These are phyloP conservation scores for Colletotrichum plurivorum DNA, from an alignment of 2,329 filamentous ascomycete species.

Conservation along the genomic window DNA sequence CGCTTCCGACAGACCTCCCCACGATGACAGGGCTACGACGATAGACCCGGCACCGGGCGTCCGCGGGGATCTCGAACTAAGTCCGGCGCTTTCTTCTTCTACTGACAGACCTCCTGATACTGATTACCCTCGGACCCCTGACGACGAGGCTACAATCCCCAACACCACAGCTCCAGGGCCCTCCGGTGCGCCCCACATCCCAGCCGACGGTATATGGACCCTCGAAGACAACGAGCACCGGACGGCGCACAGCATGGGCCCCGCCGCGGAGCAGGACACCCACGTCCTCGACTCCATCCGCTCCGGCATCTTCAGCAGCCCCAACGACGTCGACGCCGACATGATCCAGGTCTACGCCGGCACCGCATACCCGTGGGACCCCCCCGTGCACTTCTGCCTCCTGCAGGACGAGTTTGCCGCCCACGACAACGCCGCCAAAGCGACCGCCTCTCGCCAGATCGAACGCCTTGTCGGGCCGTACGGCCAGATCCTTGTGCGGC, in stretches of 20 bases:
- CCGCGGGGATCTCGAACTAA: background rate
- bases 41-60: background rate
- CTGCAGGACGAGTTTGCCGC: conserved; percentile 61
- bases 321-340: conserved; percentile 58
- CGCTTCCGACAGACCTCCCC: background rate
- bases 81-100: too few relatives aligned
- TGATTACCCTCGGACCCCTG: too few relatives aligned
- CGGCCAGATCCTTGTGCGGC: conserved; percentile 56
- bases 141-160: background rate
- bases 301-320: conserved; percentile 61
- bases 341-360: conserved; percentile 59
- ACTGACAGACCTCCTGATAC: too few relatives aligned
- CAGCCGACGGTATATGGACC: conserved; percentile 43
- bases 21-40: background rate
- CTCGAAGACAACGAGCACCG: conserved; percentile 58
- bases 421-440: conserved; percentile 55
- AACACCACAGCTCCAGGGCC: background rate
- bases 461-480: conserved; percentile 58
- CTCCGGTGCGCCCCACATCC: background rate
- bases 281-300: conserved; percentile 62
- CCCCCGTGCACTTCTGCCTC: conserved; percentile 62
- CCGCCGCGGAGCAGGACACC: conserved; percentile 62
- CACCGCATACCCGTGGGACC: conserved; percentile 49
- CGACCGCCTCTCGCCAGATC: conserved; percentile 56
- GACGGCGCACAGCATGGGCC: conserved; percentile 61